phyloP scores from a whole-genome alignment of 2,329 filamentous ascomycete species.

The Curvularia eragrostidis region DNA sequence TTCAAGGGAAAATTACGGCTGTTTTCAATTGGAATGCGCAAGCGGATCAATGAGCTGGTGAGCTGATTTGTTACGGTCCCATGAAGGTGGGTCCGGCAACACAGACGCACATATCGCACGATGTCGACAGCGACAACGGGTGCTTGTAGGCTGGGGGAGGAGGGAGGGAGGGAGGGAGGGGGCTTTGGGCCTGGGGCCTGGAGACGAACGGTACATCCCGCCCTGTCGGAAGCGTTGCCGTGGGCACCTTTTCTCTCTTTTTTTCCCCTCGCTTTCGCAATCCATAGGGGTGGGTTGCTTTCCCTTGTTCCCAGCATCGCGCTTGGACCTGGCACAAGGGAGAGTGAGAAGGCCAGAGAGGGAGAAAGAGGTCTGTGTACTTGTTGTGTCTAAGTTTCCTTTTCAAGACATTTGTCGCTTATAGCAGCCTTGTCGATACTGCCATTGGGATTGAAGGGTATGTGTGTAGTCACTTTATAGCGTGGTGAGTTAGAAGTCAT shows the following conservation, averaged over 20 bases:
- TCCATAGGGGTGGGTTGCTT: background rate
- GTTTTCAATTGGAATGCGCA: background rate
- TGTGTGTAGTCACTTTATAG: background rate
- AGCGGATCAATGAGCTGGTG: background rate
- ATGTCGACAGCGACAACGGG: background rate
- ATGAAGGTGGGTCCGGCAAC: background rate
- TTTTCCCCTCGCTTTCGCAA: background rate
- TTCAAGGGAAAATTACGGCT: background rate
- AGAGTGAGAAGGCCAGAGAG: background rate
- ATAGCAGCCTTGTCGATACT: background rate
- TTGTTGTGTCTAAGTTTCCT: background rate
- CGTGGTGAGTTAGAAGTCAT: background rate
- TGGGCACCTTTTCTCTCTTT: background rate
- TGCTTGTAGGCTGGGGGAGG: background rate
- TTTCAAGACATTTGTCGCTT: background rate
- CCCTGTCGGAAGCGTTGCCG: conserved; percentile 4
- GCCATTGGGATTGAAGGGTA: background rate
- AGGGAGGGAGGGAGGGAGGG: too few relatives aligned
- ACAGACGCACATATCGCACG: background rate
- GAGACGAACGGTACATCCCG: conserved; percentile 7
- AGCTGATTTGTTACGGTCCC: background rate
- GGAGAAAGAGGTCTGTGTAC: background rate
- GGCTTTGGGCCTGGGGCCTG: conserved; percentile 2
- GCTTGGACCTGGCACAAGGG: background rate
- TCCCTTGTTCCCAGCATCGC: background rate